Conservation (phyloP, 805 yeast genomes). For the Starmerella bombi region DNA sequence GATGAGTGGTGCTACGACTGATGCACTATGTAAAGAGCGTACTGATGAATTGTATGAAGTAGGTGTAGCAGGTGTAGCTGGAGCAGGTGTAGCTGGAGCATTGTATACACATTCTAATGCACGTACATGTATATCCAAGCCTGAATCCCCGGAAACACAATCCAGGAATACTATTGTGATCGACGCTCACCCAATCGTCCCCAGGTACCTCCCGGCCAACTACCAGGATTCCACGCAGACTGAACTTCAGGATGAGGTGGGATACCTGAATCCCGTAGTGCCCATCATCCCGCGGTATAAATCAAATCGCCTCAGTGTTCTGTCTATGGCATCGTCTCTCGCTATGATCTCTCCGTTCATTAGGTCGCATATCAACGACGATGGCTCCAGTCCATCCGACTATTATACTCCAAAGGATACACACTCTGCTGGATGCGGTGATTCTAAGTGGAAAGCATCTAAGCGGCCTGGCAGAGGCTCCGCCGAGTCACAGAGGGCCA, state of each 20-base stretch:
- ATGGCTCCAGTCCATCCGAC: background rate
- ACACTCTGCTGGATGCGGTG: background rate
- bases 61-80: too few species aligned
- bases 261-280: background rate
- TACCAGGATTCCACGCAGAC: too few species aligned
- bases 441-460: background rate
- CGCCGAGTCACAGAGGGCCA: background rate
- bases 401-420: background rate
- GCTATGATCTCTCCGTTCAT: conserved; percentile 16
- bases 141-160: too few species aligned
- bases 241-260: background rate
- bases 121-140: too few species aligned
- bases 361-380: background rate
- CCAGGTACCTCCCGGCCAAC: too few species aligned
- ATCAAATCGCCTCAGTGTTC: conserved; percentile 14
- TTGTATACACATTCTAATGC: too few species aligned
- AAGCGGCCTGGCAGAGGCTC: background rate
- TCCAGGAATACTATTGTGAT: too few species aligned
- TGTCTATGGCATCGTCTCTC: conserved; percentile 18
- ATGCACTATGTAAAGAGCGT: too few species aligned
- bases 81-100: too few species aligned
- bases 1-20: too few species aligned
- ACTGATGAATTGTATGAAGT: too few species aligned
- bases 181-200: too few species aligned
- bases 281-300: background rate